Base-by-base conservation (phyloP, 352 stramenopile species). In the Plasmopara viticola region DNA sequence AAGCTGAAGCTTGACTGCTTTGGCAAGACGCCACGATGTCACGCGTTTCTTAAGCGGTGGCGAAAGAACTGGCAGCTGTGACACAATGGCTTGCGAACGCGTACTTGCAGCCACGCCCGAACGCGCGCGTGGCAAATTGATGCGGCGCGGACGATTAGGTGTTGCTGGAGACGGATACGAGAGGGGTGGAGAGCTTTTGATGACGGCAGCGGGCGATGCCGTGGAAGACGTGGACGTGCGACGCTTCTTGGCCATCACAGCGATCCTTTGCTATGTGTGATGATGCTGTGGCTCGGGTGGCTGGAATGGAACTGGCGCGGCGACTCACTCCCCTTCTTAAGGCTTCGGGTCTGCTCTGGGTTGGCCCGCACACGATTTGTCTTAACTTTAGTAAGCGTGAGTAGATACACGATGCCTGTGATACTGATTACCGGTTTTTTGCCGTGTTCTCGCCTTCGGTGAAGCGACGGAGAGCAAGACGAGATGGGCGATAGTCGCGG, bases 41-140 rank as follows among this genome's bases (percentile, higher is more conserved):
- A 78, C 55, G 46, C 68, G 68, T 41, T 82, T 82, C 56, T 82
- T 78, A 10, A 79, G 53, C 29, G 72, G 72, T 33, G 72, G 72
- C 13, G 72, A 82, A 10, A 82, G 58, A 38, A 71, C 66, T 0
- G 71, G 60, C 5, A 68, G 31, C 47, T 57, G 48, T 28, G 54
- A n/a, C 14, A 38, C 28, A 13, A 9, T 63, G 18, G 60, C 53
- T 41, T 70, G 62, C 1, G 62, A 70, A 42, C 62, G 62, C 35
- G 62, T 70, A 30, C 62, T 67, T 17, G 62, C 62, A 0, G 62
- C 62, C 14, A 70, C 62, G 14, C 62, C 62, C 44, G 62, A 70
- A 37, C 62, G 62, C n/a, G 63, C 44, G 35, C 48, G 56, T 43
- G 61, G 47, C 15, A 54, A 25, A 29, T 50, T 46, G 29, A 55